Percentiles rank a stretch among this genome's conserved stretches.
Evolutionary conservation across 1,284 basidiomycete genomes (phyloP).

Genomic region (Amylostereum areolatum): DNA sequence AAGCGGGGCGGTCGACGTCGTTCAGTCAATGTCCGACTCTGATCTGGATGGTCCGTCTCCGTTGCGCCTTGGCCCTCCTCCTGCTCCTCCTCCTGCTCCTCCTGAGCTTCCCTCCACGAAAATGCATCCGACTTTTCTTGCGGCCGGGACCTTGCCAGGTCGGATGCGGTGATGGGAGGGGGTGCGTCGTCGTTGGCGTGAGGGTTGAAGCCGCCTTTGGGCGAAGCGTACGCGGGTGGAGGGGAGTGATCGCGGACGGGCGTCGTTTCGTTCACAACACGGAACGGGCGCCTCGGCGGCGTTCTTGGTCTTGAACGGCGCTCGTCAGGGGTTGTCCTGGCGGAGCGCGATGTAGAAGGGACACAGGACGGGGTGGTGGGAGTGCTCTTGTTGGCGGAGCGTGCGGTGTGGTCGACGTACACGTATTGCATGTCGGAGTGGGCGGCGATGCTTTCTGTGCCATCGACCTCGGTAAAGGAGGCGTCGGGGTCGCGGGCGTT

Average conservation of each 20-base stretch:
- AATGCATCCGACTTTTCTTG: neutral
- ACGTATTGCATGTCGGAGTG: constrained; percentile 14
- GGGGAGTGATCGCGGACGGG: neutral
- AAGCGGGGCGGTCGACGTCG: constrained; percentile 16
- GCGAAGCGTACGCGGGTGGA: neutral
- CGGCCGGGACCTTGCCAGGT: neutral
- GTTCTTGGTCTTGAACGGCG: constrained; percentile 1
- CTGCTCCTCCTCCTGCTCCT: constrained; percentile 8
- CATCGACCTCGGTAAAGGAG: neutral
- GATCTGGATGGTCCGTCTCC: constrained; percentile 9
- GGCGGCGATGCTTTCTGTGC: constrained; percentile 1
- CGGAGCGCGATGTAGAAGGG: constrained; percentile 1
- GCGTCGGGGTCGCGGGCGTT: constrained; percentile 1
- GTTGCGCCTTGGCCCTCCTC: constrained; percentile 3
- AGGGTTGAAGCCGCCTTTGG: constrained; percentile 6
- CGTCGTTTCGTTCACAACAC: too few relatives aligned
- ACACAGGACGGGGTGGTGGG: neutral
- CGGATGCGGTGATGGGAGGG: neutral
- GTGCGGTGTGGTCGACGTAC: constrained; percentile 3
- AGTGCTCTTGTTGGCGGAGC: neutral
- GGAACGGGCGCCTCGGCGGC: neutral
- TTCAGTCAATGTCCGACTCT: neutral
- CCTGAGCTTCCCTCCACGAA: neutral
- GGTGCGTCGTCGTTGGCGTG: neutral
- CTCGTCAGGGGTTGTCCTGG: neutral